Percentiles rank a stretch among this genome's conserved stretches.
Conservation (phyloP, 1,139 yeast species). For the Hyphopichia fennica region DNA sequence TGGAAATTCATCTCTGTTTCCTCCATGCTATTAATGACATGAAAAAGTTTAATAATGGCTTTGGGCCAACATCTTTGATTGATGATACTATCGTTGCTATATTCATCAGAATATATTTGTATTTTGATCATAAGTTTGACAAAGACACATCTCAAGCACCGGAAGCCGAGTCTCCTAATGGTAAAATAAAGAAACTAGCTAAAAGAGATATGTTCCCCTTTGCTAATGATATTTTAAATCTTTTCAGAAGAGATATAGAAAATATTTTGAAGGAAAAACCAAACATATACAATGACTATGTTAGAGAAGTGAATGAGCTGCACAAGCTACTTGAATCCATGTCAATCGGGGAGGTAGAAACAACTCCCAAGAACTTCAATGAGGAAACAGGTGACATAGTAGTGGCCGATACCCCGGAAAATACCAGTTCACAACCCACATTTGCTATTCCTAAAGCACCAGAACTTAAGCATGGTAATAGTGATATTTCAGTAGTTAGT, state of each 20-base stretch:
- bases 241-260: constrained; percentile 32
- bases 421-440: not conserved
- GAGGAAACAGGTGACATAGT: not conserved
- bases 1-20: constrained; percentile 38
- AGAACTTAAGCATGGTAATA: not conserved
- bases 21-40: constrained; percentile 61
- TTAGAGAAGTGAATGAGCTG: constrained; percentile 9
- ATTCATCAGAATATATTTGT: constrained; percentile 52
- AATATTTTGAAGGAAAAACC: constrained; percentile 29
- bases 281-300: constrained; percentile 31
- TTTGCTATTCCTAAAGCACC: not conserved
- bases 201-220: constrained; percentile 47
- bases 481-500: not conserved
- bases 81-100: constrained; percentile 74
- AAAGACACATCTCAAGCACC: constrained; percentile 2
- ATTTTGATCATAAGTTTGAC: constrained; percentile 11
- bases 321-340: not conserved
- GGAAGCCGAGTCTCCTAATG: constrained; percentile 28
- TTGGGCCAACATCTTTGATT: constrained; percentile 74
- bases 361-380: not conserved
- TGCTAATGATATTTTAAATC: constrained; percentile 34
- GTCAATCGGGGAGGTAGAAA: not conserved
- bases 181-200: constrained; percentile 40
- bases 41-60: constrained; percentile 75
- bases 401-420: not conserved